phyloP scores from a whole-genome alignment of 2,329 filamentous ascomycete genomes.

The Huntiella decipiens region DNA sequence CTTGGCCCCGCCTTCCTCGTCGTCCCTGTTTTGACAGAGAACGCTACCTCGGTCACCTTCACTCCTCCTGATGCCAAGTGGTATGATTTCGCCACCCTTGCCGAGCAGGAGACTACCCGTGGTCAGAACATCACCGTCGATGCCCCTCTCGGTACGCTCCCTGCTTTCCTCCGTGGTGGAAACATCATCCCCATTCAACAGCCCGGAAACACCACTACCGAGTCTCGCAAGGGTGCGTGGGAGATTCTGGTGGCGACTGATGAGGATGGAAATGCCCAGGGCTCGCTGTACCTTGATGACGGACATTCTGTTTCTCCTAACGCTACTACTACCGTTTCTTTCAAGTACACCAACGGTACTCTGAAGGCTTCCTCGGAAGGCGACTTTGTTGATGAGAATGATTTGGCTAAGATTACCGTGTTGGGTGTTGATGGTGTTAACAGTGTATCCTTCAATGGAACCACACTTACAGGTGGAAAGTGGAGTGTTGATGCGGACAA shows the following conservation, averaged over 20 bases:
- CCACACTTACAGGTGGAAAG: slow-evolving; percentile 19
- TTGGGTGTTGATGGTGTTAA: slow-evolving; percentile 30
- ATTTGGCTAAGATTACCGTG: slow-evolving; percentile 42
- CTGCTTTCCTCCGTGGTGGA: slow-evolving; percentile 49
- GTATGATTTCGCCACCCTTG: slow-evolving; percentile 33
- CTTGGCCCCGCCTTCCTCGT: slow-evolving; percentile 30
- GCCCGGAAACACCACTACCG: slow-evolving; percentile 42
- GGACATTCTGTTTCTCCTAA: slow-evolving; percentile 46
- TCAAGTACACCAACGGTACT: slow-evolving; percentile 23
- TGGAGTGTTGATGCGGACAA: slow-evolving; percentile 30
- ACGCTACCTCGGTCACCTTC: slow-evolving; percentile 24
- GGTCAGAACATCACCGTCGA: slow-evolving; percentile 11
- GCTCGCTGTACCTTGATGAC: slow-evolving; percentile 60
- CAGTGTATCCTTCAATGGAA: slow-evolving; percentile 34
- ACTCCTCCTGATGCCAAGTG: slow-evolving; percentile 30
- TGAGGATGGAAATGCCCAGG: slow-evolving; percentile 40
- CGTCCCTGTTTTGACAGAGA: slow-evolving; percentile 27
- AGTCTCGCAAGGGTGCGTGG: slow-evolving; percentile 46
- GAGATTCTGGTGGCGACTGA: slow-evolving; percentile 51
- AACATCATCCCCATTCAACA: slow-evolving; percentile 43
- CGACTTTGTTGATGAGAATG: slow-evolving; percentile 34
- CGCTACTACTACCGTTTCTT: slow-evolving; percentile 33
- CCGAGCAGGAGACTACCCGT: slow-evolving; percentile 20
- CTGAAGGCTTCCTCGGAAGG: slow-evolving; percentile 32
- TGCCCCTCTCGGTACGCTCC: slow-evolving; percentile 27